Percentiles rank a stretch among this genome's conserved stretches.
These are phyloP conservation scores for Begonia masoniana DNA, from an alignment of 306 rosid species.

Conservation along the genomic window DNA sequence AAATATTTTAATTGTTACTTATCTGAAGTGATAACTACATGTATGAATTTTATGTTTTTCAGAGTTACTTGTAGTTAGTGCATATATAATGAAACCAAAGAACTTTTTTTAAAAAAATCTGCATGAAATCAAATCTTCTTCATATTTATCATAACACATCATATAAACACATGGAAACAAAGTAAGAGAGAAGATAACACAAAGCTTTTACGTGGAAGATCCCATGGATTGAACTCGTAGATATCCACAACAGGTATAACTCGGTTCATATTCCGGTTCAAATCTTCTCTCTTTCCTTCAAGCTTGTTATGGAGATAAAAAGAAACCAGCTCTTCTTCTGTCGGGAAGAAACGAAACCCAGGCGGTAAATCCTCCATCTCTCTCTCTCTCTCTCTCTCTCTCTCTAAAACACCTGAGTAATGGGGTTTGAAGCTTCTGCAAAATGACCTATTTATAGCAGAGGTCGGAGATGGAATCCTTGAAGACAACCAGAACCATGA, in stretches of 20 bases:
- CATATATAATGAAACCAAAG: too few species aligned
- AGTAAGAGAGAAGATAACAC: too few species aligned
- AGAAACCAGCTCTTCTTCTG: constrained; percentile 64
- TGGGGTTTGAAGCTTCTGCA: too few species aligned
- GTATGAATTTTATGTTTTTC: too few species aligned
- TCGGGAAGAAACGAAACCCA: constrained; percentile 80
- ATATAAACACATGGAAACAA: too few species aligned
- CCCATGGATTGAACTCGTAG: constrained; percentile 47
- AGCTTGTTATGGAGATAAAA: constrained; percentile 59
- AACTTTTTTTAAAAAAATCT: too few species aligned
- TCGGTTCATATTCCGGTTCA: constrained; percentile 22
- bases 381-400: not conserved
- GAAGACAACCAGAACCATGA: not conserved
- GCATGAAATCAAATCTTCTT: too few species aligned
- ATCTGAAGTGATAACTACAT: too few species aligned
- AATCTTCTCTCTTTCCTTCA: constrained; percentile 29
- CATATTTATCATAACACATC: too few species aligned
- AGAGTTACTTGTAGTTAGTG: too few species aligned
- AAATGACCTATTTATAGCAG: not conserved
- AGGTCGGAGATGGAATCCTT: not conserved
- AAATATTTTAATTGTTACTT: too few species aligned
- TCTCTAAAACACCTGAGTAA: too few species aligned
- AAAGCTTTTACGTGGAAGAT: constrained; percentile 59
- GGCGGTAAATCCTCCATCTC: constrained; percentile 46
- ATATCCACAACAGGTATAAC: constrained; percentile 56